phyloP scores from a whole-genome alignment of 1,139 yeast species.

The Pichia sp. region DNA sequence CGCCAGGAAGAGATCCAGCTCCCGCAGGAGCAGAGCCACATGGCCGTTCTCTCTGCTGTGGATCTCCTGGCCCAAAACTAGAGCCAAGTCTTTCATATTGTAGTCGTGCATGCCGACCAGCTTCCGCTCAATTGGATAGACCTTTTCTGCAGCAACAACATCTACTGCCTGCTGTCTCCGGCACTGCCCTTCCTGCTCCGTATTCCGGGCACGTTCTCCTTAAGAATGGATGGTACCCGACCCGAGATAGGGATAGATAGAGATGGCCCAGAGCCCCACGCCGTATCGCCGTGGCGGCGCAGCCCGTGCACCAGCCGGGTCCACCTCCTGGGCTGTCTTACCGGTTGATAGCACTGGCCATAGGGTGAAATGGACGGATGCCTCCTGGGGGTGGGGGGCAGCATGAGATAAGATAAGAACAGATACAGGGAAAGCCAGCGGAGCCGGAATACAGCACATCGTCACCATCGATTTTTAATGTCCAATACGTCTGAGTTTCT shows the following conservation, averaged over 20 bases:
- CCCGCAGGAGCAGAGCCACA: neutral
- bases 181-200: neutral
- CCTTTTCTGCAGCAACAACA: neutral
- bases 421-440: neutral
- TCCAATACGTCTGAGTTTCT: conserved; percentile 70
- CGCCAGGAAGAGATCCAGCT: neutral
- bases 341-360: neutral
- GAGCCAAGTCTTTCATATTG: neutral
- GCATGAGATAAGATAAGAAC: neutral
- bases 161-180: neutral
- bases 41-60: neutral
- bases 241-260: no score
- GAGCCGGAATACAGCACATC: no score
- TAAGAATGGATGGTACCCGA: no score
- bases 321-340: neutral
- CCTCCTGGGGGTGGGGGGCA: neutral
- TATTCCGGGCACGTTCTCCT: no score
- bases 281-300: neutral
- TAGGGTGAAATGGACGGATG: neutral
- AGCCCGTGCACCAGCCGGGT: neutral
- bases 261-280: neutral
- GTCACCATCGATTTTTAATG: conserved; percentile 16
- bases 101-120: neutral
- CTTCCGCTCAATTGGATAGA: neutral
- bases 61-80: neutral